Conservation (phyloP, 2,329 filamentous ascomycete species). For the Ceratocystis colombiana region DNA sequence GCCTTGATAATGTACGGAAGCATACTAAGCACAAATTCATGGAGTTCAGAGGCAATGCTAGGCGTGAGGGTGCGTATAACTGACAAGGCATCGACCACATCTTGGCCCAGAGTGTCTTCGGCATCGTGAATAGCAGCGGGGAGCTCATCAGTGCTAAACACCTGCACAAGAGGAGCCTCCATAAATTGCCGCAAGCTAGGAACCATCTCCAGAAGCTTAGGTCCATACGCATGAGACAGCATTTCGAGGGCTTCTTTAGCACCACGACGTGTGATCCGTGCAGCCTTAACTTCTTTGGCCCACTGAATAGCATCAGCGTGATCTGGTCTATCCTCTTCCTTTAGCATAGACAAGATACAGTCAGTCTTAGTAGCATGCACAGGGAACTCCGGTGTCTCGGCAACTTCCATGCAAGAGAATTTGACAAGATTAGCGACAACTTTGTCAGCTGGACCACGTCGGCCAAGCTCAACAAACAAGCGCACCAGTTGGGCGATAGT, state of each 20-base stretch:
- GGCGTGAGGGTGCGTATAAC: constrained; percentile 86
- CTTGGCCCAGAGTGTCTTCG: constrained; percentile 69
- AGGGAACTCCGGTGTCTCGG: constrained; percentile 90
- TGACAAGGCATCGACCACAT: constrained; percentile 88
- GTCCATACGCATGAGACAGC: constrained; percentile 67
- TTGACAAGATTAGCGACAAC: constrained; percentile 92
- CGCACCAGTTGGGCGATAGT: constrained; percentile 80
- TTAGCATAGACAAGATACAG: constrained; percentile 83
- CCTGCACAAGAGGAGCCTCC: constrained; percentile 64
- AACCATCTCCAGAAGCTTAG: constrained; percentile 66
- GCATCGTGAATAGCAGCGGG: constrained; percentile 64
- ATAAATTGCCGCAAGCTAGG: constrained; percentile 74
- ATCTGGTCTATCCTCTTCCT: constrained; percentile 92
- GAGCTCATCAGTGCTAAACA: constrained; percentile 57
- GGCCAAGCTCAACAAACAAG: constrained; percentile 68
- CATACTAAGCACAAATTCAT: constrained; percentile 70
- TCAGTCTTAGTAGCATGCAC: constrained; percentile 68
- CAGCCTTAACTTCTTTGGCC: constrained; percentile 78
- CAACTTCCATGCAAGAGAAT: constrained; percentile 94
- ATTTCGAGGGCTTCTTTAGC: constrained; percentile 92
- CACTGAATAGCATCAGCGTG: constrained; percentile 85
- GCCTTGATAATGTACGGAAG: constrained; percentile 80
- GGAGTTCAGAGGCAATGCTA: constrained; percentile 66
- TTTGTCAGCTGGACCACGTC: constrained; percentile 83
- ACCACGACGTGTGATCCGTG: constrained; percentile 80